Percentiles rank a stretch among this genome's conserved stretches.
Evolutionary conservation across 2,329 filamentous ascomycete genomes (phyloP).

Genomic region (Penicillium sp.): DNA sequence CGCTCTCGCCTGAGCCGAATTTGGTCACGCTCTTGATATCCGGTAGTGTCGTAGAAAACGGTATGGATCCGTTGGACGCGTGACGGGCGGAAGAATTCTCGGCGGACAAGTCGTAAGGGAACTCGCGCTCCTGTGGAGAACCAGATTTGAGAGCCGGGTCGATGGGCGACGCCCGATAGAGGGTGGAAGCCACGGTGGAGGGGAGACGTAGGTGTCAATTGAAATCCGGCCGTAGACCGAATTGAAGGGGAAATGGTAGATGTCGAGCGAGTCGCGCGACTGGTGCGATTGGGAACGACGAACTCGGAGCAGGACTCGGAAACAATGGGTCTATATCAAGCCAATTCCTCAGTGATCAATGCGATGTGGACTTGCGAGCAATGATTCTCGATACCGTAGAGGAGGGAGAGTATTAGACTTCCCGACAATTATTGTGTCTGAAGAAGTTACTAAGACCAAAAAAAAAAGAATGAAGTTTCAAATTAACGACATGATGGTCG

Average conservation of each 20-base stretch:
- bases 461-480: neutral
- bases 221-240: slow-evolving; percentile 38
- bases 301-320: neutral
- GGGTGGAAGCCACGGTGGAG: slow-evolving; percentile 59
- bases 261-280: slow-evolving; percentile 3
- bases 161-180: slow-evolving; percentile 60
- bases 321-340: neutral
- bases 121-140: slow-evolving; percentile 43
- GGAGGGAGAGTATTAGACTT: neutral
- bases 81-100: slow-evolving; percentile 48
- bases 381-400: neutral
- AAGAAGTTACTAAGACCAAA: neutral
- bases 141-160: slow-evolving; percentile 48
- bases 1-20: slow-evolving; percentile 25
- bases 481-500: slow-evolving; percentile 6
- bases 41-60: slow-evolving; percentile 40
- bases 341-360: neutral
- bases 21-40: slow-evolving; percentile 33
- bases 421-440: neutral
- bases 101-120: slow-evolving; percentile 46
- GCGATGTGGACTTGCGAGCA: neutral
- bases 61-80: slow-evolving; percentile 49
- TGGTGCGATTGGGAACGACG: neutral
- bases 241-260: slow-evolving; percentile 17
- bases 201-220: slow-evolving; percentile 46